Evolutionary conservation across 1,284 basidiomycete genomes (phyloP).

Genomic region (Tilletia caries): DNA sequence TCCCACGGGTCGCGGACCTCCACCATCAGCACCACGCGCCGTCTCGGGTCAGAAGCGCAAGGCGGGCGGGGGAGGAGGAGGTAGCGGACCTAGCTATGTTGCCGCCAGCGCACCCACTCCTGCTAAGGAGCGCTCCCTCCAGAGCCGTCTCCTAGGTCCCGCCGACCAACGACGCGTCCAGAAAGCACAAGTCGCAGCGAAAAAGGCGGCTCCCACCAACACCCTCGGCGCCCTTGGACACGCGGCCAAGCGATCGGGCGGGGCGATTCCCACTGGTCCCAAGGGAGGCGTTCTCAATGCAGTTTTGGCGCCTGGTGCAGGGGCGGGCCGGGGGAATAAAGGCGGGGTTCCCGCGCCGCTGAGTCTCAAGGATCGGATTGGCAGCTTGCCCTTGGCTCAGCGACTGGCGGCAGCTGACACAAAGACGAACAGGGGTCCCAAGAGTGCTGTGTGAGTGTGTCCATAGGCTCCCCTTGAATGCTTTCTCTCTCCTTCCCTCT

Average conservation of each 20-base stretch:
- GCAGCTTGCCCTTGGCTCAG: conserved; percentile 18
- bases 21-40: not conserved
- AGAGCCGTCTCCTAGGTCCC: conserved; percentile 10
- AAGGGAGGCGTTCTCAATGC: not conserved
- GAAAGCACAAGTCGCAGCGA: not conserved
- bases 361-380: conserved; percentile 17
- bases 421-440: conserved; percentile 15
- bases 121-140: not conserved
- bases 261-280: not conserved
- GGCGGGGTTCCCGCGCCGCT: not conserved
- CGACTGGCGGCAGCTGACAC: conserved; percentile 14
- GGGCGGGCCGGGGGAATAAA: not conserved
- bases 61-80: not conserved
- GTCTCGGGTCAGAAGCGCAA: conserved; percentile 12
- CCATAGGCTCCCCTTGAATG: too few relatives aligned
- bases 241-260: not conserved
- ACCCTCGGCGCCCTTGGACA: not conserved
- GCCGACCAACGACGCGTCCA: not conserved
- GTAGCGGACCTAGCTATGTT: not conserved
- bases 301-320: not conserved
- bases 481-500: too few relatives aligned
- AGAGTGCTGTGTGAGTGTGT: conserved; percentile 13
- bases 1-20: not conserved
- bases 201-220: not conserved
- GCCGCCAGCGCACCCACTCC: conserved; percentile 5